Evolutionary conservation across 2,329 filamentous ascomycete species (phyloP).

Genomic region (Madurella fahalii): DNA sequence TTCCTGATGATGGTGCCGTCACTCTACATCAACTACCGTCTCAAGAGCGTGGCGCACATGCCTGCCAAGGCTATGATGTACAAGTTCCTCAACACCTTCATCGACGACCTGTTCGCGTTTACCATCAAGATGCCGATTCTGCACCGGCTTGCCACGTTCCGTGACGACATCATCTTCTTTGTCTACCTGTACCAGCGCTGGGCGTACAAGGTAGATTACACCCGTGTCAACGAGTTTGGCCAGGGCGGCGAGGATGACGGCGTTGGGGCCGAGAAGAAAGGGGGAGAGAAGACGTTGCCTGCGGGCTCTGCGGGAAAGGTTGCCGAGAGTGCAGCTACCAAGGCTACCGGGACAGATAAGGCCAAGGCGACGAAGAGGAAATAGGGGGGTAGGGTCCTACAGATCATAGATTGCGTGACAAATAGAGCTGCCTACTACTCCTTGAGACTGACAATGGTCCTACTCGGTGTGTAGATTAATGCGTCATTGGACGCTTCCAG

Average conservation of each 20-base stretch:
- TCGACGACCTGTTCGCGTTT: conserved; percentile 97
- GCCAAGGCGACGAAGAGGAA: conserved; percentile 48
- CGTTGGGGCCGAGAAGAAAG: conserved; percentile 38
- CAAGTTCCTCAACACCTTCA: conserved; percentile 98
- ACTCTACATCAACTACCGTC: conserved; percentile 97
- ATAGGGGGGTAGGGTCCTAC: conserved; percentile 24
- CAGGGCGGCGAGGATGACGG: conserved; percentile 93
- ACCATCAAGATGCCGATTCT: conserved; percentile 99
- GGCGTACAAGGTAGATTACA: conserved; percentile 89
- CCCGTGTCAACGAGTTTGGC: conserved; percentile 93
- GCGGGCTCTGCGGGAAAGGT: conserved; percentile 32
- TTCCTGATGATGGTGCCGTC: conserved; percentile 99
- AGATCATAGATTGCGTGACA: background rate
- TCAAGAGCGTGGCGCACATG: conserved; percentile 96
- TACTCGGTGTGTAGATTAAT: too few relatives aligned
- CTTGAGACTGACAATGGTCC: background rate
- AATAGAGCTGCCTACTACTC: background rate
- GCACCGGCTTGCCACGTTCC: conserved; percentile 84
- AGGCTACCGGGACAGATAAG: conserved; percentile 48
- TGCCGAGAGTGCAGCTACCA: conserved; percentile 37
- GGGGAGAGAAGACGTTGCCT: conserved; percentile 33
- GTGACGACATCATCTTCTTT: conserved; percentile 98
- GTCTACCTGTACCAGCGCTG: conserved; percentile 93
- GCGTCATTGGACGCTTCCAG: too few relatives aligned
- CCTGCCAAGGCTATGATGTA: conserved; percentile 94